phyloP scores from a whole-genome alignment of 306 rosid genomes.

The Medicago arabica region DNA sequence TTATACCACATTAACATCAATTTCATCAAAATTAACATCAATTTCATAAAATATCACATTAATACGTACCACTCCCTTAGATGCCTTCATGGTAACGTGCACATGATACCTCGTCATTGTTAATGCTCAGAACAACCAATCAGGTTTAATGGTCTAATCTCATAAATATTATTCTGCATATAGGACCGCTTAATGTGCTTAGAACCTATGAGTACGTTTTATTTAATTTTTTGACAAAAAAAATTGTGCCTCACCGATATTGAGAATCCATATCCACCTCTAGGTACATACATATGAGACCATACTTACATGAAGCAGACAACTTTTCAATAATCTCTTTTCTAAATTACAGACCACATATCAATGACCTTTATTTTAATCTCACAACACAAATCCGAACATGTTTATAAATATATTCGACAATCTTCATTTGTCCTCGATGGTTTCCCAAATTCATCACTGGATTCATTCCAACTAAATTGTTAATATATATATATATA shows the following conservation, averaged over 20 bases:
- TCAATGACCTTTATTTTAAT: conserved; percentile 63
- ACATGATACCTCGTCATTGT: no score
- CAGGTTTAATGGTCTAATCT: conserved; percentile 39
- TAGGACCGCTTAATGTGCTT: not conserved
- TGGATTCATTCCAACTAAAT: conserved; percentile 34
- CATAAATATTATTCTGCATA: conserved; percentile 3
- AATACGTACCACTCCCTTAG: no score
- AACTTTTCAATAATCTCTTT: conserved; percentile 57
- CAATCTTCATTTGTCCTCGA: conserved; percentile 49
- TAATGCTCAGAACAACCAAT: conserved; percentile 37
- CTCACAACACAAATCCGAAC: conserved; percentile 60
- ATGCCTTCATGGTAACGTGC: no score
- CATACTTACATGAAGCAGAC: conserved; percentile 64
- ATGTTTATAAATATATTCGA: conserved; percentile 67
- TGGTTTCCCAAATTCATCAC: not conserved
- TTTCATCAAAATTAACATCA: no score
- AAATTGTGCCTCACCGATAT: no score
- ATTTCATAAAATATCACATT: no score
- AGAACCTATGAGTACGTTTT: no score
- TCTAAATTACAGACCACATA: conserved; percentile 61
- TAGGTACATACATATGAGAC: no score
- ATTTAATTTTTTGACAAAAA: no score
- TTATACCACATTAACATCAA: no score
- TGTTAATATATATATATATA: no score
- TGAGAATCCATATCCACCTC: no score